These are phyloP conservation scores for Ustilago vetiveriae DNA, from an alignment of 1,284 basidiomycete species.

Conservation along the genomic window DNA sequence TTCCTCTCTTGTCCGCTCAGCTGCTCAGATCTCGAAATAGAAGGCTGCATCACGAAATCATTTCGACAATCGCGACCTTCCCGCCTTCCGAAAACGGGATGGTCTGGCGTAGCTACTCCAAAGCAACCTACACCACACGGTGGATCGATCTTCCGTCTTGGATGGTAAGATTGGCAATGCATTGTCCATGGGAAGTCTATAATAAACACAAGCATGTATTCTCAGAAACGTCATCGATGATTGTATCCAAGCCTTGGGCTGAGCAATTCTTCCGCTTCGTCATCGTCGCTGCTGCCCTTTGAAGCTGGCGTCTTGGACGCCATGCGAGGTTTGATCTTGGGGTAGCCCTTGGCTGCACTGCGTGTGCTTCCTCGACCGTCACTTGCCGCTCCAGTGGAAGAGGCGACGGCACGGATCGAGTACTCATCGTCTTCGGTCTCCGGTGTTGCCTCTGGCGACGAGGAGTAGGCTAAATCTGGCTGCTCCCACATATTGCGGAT, in stretches of 20 bases:
- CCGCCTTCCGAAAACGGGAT: too few relatives aligned
- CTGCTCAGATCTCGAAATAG: neutral
- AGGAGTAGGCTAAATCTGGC: conserved; percentile 19
- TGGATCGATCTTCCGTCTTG: too few relatives aligned
- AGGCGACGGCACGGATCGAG: conserved; percentile 35
- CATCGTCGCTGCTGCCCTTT: conserved; percentile 26
- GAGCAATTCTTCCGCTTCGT: conserved; percentile 41
- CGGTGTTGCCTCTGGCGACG: conserved; percentile 22
- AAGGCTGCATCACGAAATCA: neutral
- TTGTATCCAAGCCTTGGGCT: conserved; percentile 34
- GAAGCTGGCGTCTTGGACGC: conserved; percentile 9
- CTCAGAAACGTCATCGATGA: neutral
- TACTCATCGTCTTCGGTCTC: conserved; percentile 34
- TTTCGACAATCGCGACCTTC: neutral
- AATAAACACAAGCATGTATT: neutral
- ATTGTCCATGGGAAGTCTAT: conserved; percentile 9
- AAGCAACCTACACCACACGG: too few relatives aligned
- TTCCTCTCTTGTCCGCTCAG: neutral
- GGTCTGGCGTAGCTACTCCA: too few relatives aligned
- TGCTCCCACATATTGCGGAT: conserved; percentile 36
- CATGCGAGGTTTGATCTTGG: conserved; percentile 31
- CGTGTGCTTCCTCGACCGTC: conserved; percentile 9
- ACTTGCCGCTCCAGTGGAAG: neutral
- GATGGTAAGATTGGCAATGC: conserved; percentile 8
- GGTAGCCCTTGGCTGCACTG: conserved; percentile 23